phyloP scores from a whole-genome alignment of 2,329 filamentous ascomycete genomes.

The Rhinocladiella similis region DNA sequence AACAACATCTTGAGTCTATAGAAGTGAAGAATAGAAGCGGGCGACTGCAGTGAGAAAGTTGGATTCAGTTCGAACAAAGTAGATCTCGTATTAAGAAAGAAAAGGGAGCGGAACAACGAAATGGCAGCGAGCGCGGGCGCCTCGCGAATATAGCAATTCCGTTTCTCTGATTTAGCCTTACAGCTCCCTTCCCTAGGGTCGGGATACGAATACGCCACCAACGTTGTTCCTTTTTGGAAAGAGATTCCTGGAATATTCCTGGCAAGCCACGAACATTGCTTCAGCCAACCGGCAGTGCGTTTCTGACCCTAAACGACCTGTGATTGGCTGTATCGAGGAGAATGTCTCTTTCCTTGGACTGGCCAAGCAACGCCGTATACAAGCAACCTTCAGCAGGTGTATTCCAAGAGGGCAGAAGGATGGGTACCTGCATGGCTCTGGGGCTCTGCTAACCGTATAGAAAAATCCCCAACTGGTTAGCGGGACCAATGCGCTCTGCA shows the following conservation, averaged over 20 bases:
- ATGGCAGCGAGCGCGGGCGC: not conserved
- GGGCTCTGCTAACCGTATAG: not conserved
- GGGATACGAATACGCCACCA: no score
- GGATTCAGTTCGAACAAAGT: slow-evolving; percentile 4
- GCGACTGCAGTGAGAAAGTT: not conserved
- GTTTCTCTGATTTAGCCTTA: not conserved
- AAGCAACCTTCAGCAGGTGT: not conserved
- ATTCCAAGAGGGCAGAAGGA: not conserved
- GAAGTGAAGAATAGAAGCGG: not conserved
- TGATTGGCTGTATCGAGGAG: not conserved
- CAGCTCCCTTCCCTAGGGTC: no score
- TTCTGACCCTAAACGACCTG: not conserved
- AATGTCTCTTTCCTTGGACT: not conserved
- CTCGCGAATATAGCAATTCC: not conserved
- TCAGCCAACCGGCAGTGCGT: not conserved
- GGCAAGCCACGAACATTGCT: not conserved
- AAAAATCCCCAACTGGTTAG: not conserved
- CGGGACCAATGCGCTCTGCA: not conserved
- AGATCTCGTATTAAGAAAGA: not conserved
- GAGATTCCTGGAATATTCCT: not conserved
- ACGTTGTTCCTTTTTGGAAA: no score
- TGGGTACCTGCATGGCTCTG: not conserved
- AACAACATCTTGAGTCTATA: slow-evolving; percentile 18
- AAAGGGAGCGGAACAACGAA: not conserved
- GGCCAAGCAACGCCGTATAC: not conserved